Conservation (phyloP, 106 monocot genomes). For the Apostasia shenzhenica region DNA sequence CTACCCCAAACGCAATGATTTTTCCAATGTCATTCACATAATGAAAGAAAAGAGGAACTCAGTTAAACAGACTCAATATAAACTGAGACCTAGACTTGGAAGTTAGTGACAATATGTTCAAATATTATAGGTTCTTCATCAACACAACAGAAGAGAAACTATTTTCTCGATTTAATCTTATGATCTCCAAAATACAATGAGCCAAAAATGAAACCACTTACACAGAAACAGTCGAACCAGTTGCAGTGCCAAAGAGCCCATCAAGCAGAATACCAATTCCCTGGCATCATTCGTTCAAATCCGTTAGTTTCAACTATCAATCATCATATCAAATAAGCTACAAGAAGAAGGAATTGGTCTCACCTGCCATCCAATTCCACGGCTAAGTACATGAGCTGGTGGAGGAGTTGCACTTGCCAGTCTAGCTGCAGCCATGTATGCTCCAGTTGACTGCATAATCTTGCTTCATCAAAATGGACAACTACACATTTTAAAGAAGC, state of each 20-base stretch:
- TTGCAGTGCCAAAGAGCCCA: constrained; percentile 56
- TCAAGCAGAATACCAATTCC: constrained; percentile 56
- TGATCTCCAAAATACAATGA: no score
- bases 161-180: no score
- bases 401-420: constrained; percentile 69
- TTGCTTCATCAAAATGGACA: neutral
- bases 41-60: no score
- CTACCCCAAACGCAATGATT: no score
- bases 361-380: constrained; percentile 81
- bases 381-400: constrained; percentile 63
- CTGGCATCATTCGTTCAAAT: constrained; percentile 5
- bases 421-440: constrained; percentile 53
- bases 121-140: no score
- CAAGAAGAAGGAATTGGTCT: neutral
- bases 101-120: no score
- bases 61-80: no score
- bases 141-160: no score
- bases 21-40: no score
- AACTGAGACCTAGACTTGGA: no score
- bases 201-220: constrained; percentile 17
- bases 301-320: neutral
- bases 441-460: constrained; percentile 46
- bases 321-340: neutral
- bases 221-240: constrained; percentile 71
- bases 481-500: neutral